Percentiles rank a stretch among this genome's conserved stretches.
These are phyloP conservation scores for Mycena galopus DNA, from an alignment of 768 basidiomycete genomes.

Conservation along the genomic window DNA sequence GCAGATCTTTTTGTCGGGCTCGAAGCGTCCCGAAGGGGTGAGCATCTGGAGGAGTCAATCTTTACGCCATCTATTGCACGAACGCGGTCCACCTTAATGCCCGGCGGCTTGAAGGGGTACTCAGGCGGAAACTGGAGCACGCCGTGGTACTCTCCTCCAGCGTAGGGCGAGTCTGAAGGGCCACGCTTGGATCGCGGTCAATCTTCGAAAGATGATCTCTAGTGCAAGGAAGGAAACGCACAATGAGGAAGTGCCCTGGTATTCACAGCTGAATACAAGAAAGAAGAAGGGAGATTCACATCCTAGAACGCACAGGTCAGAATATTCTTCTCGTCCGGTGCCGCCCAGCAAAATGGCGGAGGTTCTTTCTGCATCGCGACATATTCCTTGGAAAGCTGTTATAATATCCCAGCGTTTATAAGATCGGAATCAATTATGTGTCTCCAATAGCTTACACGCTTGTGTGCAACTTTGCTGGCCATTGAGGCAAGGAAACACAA, in stretches of 20 bases:
- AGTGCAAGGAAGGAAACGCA: constrained; percentile 56
- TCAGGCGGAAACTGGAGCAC: constrained; percentile 92
- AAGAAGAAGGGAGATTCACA: background rate
- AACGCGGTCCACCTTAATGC: constrained; percentile 81
- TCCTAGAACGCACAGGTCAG: constrained; percentile 79
- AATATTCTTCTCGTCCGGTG: constrained; percentile 98
- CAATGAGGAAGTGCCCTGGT: constrained; percentile 95
- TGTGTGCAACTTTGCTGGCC: constrained; percentile 90
- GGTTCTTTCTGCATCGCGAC: constrained; percentile 92
- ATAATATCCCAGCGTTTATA: too few relatives aligned
- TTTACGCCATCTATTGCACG: background rate
- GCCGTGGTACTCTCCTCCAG: constrained; percentile 95
- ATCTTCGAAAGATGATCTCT: background rate
- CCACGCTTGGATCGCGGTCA: constrained; percentile 74
- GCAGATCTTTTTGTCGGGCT: constrained; percentile 95
- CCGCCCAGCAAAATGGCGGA: constrained; percentile 96
- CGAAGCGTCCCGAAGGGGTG: constrained; percentile 91
- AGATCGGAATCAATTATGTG: too few relatives aligned
- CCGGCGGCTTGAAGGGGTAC: constrained; percentile 97
- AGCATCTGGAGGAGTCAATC: constrained; percentile 71
- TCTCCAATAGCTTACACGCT: constrained; percentile 67
- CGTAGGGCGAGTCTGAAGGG: constrained; percentile 92
- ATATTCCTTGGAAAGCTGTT: constrained; percentile 93
- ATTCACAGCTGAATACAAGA: constrained; percentile 15
- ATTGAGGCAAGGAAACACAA: too few relatives aligned